Evolutionary conservation across 495 filamentous ascomycete genomes (phyloP).

Genomic region (Talaromyces thailandensis): DNA sequence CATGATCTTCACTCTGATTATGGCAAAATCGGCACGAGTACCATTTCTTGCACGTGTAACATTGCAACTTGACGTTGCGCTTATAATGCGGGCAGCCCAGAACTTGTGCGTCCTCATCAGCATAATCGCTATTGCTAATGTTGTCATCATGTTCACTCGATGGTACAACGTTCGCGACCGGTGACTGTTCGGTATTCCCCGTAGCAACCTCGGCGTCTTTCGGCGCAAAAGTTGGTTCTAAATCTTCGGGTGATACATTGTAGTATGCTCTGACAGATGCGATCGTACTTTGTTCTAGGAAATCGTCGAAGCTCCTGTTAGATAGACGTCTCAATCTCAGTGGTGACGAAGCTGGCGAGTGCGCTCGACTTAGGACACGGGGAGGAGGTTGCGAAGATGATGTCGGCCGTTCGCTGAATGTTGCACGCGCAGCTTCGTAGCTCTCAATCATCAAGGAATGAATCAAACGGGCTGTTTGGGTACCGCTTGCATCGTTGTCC

Average conservation of each 20-base stretch:
- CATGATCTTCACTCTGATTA: constrained; percentile 77
- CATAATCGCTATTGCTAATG: constrained; percentile 17
- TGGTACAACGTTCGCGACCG: constrained; percentile 22
- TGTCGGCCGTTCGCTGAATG: constrained; percentile 18
- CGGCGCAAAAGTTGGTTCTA: constrained; percentile 59
- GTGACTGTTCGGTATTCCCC: neutral
- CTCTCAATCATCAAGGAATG: constrained; percentile 76
- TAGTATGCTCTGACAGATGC: constrained; percentile 43
- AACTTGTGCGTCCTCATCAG: constrained; percentile 30
- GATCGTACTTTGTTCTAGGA: constrained; percentile 20
- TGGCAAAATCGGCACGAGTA: constrained; percentile 95
- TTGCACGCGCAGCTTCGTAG: constrained; percentile 46
- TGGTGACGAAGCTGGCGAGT: constrained; percentile 24
- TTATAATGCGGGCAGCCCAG: constrained; percentile 91
- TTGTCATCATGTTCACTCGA: constrained; percentile 35
- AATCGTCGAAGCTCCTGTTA: constrained; percentile 20
- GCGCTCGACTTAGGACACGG: constrained; percentile 26
- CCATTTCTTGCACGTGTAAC: constrained; percentile 80
- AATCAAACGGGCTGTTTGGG: constrained; percentile 75
- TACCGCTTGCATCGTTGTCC: constrained; percentile 47
- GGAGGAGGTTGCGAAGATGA: constrained; percentile 20
- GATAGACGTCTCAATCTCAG: constrained; percentile 17
- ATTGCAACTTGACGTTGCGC: constrained; percentile 93
- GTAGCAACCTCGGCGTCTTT: constrained; percentile 12
- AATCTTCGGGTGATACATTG: constrained; percentile 62